Base-by-base conservation (phyloP, 768 basidiomycete genomes). In the Sarcomyxa edulis region DNA sequence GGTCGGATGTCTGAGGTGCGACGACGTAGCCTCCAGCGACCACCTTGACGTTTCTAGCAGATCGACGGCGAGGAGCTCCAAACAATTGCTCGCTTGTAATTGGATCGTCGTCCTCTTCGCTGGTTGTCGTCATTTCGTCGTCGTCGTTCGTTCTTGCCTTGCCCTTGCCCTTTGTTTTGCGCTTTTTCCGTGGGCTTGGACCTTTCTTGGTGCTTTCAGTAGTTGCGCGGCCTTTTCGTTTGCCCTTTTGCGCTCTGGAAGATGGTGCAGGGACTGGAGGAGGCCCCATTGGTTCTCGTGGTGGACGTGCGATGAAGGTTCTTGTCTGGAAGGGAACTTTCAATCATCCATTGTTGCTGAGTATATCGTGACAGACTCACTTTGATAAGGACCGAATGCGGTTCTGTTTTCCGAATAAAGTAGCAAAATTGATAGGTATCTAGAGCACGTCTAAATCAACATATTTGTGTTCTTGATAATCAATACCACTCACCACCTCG, bases 341-440 rank as follows among this genome's bases (percentile, higher is more conserved):
- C n/a, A 7, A 20, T 32, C 19, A 19, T 15, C 12, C 21, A 37
- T 32, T 32, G 9, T 6, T 14, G 20, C 19, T 5, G n/a, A 34
- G 20, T 14, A 16, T 34, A 12, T 11, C 12, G 3, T 19, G n/a
- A 22, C 25, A 21, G 22, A 32, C 22, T 30, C 35, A 85, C 92
- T 71, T 95, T 95, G 48, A 88, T 64, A 6, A 92, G 65, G 2
- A 93, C 71, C 0, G 86, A 79, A 57, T 94, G 88, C 7, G 84
- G 74, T 36, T 91, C 89, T 2, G 78, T 81, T 59, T 81, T 81
- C 16, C 89, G 76, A 48, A 94, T 68, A 62, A 93, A 95, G 56
- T 90, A 95, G 33, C 85, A 90, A 55, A 90, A 92, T 48, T 95
- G 92, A 52, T 94, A 95, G 0, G 73, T 74, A 43, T 86, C 92